Evolutionary conservation across 2,329 filamentous ascomycete genomes (phyloP), one percentile per base, ranked within the genome.

Genomic region (Ceratocystis albifundus): DNA sequence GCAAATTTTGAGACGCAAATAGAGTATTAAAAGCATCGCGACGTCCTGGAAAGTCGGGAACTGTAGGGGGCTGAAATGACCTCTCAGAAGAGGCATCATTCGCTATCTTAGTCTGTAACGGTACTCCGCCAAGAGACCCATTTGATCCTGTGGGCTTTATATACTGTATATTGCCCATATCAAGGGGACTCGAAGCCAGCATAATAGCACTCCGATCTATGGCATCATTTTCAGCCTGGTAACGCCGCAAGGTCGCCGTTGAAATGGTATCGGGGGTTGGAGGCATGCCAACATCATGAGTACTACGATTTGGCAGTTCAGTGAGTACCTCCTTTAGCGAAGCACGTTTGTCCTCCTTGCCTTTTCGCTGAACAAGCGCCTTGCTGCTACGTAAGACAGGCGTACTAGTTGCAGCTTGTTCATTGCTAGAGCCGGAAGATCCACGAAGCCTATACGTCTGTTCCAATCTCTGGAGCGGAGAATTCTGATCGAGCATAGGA

Each of bases 241-340:
- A 80, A 15, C 77, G 76, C 4, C 78, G 76, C 44, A 85, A 74
- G 0, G 81, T 82, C 1, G 80, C 80, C 1, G 80, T 83, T 1
- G 82, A 83, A 22, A 84, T 81, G 0, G 83, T 85, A 69, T 85
- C 82, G 0, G 83, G 83, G 0, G 83, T 85, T 0, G 83, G 83
- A 8, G 83, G 83, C 1, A 84, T 74, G 20, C 73, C 74, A 20
- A 79, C 77, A 4, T 78, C 76, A 65, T 77, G 75, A 1, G 77
- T 68, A 70, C 75, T 74, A 76, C 78, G 69, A 74, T 75, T 68
- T 71, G 75, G 68, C 66, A 75, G 71, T 20, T 81, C 79, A 0
- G 81, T 83, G 36, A 78, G 71, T 5, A 84, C 81, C 53, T 74
- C 77, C 8, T 80, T 76, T 12, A 82, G 69, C 0, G 77, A 75